These are phyloP conservation scores for Gossypium thurberi DNA, from an alignment of 345 rosid species.

Conservation along the genomic window DNA sequence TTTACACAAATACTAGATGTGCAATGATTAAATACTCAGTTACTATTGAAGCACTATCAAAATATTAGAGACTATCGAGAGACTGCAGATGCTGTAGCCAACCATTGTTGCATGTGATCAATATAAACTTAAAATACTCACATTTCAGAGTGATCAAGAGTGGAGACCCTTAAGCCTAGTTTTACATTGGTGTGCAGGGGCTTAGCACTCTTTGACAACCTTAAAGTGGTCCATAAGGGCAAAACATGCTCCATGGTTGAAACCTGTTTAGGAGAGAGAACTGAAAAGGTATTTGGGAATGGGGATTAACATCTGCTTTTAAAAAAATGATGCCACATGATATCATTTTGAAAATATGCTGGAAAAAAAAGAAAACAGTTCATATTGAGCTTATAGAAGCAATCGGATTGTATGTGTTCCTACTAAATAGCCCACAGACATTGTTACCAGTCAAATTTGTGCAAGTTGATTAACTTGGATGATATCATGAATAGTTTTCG, in stretches of 20 bases:
- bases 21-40: not conserved
- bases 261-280: slow-evolving; percentile 71
- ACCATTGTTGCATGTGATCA: not conserved
- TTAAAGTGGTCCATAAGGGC: slow-evolving; percentile 45
- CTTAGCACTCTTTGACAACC: slow-evolving; percentile 32
- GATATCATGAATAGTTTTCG: not conserved
- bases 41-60: not conserved
- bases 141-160: slow-evolving; percentile 55
- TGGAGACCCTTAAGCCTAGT: slow-evolving; percentile 67
- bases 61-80: not conserved
- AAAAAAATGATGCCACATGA: not conserved
- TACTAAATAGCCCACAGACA: not conserved
- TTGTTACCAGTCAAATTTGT: not conserved
- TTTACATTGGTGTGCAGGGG: slow-evolving; percentile 34
- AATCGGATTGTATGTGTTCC: not conserved
- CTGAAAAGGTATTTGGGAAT: slow-evolving; percentile 44
- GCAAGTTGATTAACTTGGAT: not conserved
- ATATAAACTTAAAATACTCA: slow-evolving; percentile 28
- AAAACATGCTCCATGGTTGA: slow-evolving; percentile 61
- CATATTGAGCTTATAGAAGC: slow-evolving; percentile 3
- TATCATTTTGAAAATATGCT: not conserved
- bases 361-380: not conserved
- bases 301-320: slow-evolving; percentile 17
- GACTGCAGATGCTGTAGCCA: not conserved
- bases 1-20: not conserved